These are phyloP conservation scores for Colletotrichum sansevieriae DNA, from an alignment of 2,329 filamentous ascomycete species.

Conservation along the genomic window DNA sequence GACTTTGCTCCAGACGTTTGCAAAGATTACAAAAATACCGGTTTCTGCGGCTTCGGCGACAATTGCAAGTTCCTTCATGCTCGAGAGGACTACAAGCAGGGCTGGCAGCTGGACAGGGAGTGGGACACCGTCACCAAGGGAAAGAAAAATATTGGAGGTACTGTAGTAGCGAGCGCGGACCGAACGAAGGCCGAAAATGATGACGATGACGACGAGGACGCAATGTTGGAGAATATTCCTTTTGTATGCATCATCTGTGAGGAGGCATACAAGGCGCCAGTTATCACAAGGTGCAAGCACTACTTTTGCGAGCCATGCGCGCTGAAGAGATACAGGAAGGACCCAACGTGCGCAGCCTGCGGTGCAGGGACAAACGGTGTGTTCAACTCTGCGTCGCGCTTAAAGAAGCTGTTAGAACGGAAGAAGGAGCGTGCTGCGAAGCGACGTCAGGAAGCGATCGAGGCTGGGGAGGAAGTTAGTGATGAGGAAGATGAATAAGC, in stretches of 20 bases:
- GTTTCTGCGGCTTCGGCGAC: constrained; percentile 74
- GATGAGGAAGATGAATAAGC: constrained; percentile 56
- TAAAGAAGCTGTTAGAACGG: constrained; percentile 84
- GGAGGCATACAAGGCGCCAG: constrained; percentile 80
- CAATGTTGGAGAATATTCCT: constrained; percentile 84
- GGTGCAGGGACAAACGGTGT: constrained; percentile 88
- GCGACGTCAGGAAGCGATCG: constrained; percentile 66
- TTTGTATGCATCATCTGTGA: constrained; percentile 92
- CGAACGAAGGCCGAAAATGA: constrained; percentile 54
- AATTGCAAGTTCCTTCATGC: constrained; percentile 86
- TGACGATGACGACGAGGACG: constrained; percentile 72
- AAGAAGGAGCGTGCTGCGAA: constrained; percentile 74
- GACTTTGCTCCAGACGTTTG: constrained; percentile 95
- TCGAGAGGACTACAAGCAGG: constrained; percentile 85
- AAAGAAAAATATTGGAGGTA: constrained; percentile 72
- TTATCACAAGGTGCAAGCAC: constrained; percentile 92
- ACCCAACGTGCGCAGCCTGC: constrained; percentile 88
- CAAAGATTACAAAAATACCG: constrained; percentile 77
- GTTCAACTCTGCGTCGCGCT: constrained; percentile 87
- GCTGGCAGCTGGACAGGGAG: constrained; percentile 94
- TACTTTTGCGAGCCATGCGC: constrained; percentile 97
- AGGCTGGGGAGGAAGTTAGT: constrained; percentile 63
- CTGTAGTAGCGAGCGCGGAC: constrained; percentile 71
- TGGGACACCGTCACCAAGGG: constrained; percentile 90
- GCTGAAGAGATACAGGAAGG: constrained; percentile 85